Conservation (phyloP, 2,329 filamentous ascomycete genomes). For the Fusarium guadeloupense region DNA sequence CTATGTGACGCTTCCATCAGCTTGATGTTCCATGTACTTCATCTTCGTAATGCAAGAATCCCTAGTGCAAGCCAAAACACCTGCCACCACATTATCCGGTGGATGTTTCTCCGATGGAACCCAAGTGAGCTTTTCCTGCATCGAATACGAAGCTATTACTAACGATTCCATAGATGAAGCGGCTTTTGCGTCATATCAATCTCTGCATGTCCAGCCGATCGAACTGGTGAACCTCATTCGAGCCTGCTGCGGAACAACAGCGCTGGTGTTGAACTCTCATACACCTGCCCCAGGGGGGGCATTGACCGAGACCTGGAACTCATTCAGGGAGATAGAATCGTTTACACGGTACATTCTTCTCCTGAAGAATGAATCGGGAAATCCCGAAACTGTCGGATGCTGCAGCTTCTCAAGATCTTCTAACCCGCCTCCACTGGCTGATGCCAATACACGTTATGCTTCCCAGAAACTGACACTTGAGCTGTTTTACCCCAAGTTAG, state of each 20-base stretch:
- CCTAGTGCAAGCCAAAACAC: conserved; percentile 74
- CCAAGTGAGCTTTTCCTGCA: conserved; percentile 67
- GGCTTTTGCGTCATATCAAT: conserved; percentile 71
- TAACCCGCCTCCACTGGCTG: conserved; percentile 38
- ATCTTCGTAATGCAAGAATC: conserved; percentile 71
- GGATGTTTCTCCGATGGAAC: conserved; percentile 85
- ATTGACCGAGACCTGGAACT: conserved; percentile 59
- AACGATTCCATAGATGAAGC: conserved; percentile 66
- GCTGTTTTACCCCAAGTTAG: conserved; percentile 62
- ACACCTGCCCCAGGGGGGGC: conserved; percentile 57
- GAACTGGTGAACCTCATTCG: conserved; percentile 76
- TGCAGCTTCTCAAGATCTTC: conserved; percentile 6
- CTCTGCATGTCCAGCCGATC: conserved; percentile 69
- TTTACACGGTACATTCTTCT: conserved; percentile 66
- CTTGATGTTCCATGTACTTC: conserved; percentile 76
- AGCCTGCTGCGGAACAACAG: conserved; percentile 68
- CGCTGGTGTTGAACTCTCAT: conserved; percentile 44
- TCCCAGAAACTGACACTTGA: conserved; percentile 64
- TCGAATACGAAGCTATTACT: not conserved
- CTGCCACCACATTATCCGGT: conserved; percentile 77
- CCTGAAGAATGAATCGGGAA: conserved; percentile 48
- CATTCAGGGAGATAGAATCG: conserved; percentile 53
- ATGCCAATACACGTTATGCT: conserved; percentile 49
- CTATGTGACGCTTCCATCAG: conserved; percentile 82
- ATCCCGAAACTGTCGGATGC: not conserved